Evolutionary conservation across 768 basidiomycete genomes (phyloP).

Genomic region (Trichaptum fuscoviolaceum): DNA sequence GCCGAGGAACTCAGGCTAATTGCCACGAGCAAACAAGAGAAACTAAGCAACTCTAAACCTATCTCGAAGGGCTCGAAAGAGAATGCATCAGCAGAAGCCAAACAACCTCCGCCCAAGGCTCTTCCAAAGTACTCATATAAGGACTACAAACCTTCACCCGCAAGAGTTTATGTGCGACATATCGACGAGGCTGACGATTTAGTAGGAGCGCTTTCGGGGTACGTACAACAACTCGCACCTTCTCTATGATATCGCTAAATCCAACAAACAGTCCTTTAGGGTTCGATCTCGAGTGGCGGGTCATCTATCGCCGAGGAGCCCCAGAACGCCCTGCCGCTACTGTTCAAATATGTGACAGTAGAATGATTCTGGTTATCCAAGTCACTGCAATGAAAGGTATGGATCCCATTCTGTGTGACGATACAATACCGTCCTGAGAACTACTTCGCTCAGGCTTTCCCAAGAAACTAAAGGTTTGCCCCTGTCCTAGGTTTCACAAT

Average conservation of each 20-base stretch:
- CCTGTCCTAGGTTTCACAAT: not conserved
- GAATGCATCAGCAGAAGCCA: not conserved
- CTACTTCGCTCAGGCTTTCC: constrained; percentile 33
- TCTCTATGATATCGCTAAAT: not conserved
- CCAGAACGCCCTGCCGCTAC: constrained; percentile 35
- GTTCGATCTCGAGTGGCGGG: constrained; percentile 48
- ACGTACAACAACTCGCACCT: constrained; percentile 10
- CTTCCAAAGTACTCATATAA: constrained; percentile 30
- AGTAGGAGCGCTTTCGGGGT: constrained; percentile 32
- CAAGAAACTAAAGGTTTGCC: constrained; percentile 31
- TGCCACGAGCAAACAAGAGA: not conserved
- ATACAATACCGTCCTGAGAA: not conserved
- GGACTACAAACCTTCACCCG: constrained; percentile 27
- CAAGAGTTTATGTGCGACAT: constrained; percentile 33
- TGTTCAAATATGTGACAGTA: constrained; percentile 40
- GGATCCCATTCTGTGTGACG: constrained; percentile 9
- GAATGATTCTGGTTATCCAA: constrained; percentile 42
- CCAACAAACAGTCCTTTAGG: constrained; percentile 35
- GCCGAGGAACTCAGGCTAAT: not conserved
- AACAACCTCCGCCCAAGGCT: not conserved
- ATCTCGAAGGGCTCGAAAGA: not conserved
- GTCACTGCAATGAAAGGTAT: constrained; percentile 43
- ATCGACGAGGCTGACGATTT: constrained; percentile 40
- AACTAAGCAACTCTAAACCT: not conserved
- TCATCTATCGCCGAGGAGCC: constrained; percentile 26